Evolutionary conservation across 2,329 filamentous ascomycete genomes (phyloP).

Genomic region (Leptosphaerulina australis): DNA sequence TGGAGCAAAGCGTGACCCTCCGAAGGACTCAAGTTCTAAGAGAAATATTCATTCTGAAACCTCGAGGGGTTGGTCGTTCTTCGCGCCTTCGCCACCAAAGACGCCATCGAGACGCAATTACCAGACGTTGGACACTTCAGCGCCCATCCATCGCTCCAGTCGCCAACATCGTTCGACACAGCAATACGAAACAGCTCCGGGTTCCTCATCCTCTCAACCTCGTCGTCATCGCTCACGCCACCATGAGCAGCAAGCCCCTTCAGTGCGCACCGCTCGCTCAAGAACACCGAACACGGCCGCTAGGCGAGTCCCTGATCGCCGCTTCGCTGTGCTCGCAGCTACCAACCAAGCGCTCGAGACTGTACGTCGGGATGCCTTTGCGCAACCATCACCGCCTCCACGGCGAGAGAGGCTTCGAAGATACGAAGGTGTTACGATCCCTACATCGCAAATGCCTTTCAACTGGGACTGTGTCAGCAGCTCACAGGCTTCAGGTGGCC

Average conservation of each 20-base stretch:
- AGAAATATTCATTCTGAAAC: constrained; percentile 33
- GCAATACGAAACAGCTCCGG: constrained; percentile 19
- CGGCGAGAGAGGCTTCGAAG: constrained; percentile 39
- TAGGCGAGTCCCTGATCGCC: constrained; percentile 43
- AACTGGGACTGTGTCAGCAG: constrained; percentile 48
- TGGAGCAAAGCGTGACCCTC: constrained; percentile 46
- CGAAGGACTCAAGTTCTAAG: constrained; percentile 40
- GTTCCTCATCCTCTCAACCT: constrained; percentile 31
- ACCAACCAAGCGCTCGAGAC: constrained; percentile 47
- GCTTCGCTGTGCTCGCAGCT: constrained; percentile 48
- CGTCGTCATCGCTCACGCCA: constrained; percentile 40
- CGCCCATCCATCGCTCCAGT: constrained; percentile 38
- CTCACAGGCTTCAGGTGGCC: constrained; percentile 39
- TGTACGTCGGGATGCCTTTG: constrained; percentile 45
- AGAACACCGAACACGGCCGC: constrained; percentile 43
- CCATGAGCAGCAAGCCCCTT: constrained; percentile 31
- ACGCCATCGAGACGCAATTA: constrained; percentile 33
- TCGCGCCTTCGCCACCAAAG: constrained; percentile 41
- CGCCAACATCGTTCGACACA: constrained; percentile 30
- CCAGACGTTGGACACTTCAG: constrained; percentile 37
- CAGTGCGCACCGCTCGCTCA: constrained; percentile 35
- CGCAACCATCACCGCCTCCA: constrained; percentile 43
- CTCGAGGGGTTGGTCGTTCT: constrained; percentile 39
- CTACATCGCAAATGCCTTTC: constrained; percentile 42
- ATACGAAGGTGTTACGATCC: constrained; percentile 41